Base-by-base conservation (phyloP, 1,284 basidiomycete species). In the Boletus holoroseus region DNA sequence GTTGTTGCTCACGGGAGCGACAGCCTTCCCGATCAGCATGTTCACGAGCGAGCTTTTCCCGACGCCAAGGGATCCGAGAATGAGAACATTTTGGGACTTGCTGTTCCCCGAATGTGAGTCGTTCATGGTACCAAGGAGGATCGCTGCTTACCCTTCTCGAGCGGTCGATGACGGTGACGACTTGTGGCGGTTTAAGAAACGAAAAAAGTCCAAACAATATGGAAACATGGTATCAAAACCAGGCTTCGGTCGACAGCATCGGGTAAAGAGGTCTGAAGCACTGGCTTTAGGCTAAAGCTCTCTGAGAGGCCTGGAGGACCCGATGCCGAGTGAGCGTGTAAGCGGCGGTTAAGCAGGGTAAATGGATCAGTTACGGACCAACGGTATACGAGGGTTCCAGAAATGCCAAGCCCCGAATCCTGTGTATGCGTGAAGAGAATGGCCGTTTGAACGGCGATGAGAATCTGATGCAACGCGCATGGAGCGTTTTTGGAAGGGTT, bases 31-130 rank as follows among this genome's bases (percentile, higher is more conserved):
- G 50, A 58, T 32, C 5, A 67, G 50, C 53, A 63, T 57, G 44
- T 63, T 67, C 20, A 66, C 44, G 36, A 67, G 54, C 35, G 64
- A 62, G 54, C 62, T 60, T 47, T 67, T 65, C 13, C 64, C 62
- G 16, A 63, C 53, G 16, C 63, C 64, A 18, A 63, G 57, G 9
- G 63, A 62, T 7, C 64, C 62, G 20, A 63, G 51, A 38, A 66
- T 34, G 48, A 67, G n/a, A 1, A 63, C 48, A 12, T 61, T 59
- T 39, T 41, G 44, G 13, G 42, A 62, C 7, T 43, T 35, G 35
- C 60, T 61, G 26, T 7, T 1, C 2, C n/a, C 36, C 24, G 13
- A 11, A 22, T 16, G 18, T 51, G 48, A 58, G 51, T 49, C 41
- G 27, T n/a, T 13, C 28, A 31, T 22, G 24, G 18, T 2, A 34